Evolutionary conservation across 2,329 filamentous ascomycete species (phyloP).

Genomic region (Botryosphaeria dothidea): DNA sequence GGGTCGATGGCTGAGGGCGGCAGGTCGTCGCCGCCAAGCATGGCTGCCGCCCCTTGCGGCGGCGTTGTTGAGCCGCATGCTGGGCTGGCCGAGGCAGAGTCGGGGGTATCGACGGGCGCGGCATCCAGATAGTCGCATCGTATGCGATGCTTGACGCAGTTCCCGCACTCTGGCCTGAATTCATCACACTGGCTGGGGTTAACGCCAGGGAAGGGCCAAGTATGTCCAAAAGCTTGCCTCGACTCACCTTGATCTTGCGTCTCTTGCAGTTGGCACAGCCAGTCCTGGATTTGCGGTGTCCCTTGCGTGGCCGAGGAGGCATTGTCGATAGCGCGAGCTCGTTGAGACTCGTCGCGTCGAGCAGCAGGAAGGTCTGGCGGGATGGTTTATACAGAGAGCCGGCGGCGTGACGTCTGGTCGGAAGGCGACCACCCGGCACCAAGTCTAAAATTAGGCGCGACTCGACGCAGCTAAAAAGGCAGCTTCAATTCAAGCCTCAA

Average conservation of each 20-base stretch:
- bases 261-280: conserved; percentile 15
- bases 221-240: background rate
- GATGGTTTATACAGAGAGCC: background rate
- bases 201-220: background rate
- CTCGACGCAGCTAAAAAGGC: conserved; percentile 1
- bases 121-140: conserved; percentile 27
- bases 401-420: background rate
- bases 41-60: background rate
- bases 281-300: conserved; percentile 11
- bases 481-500: background rate
- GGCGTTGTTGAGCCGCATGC: background rate
- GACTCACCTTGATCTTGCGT: conserved; percentile 13
- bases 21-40: background rate
- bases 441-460: conserved; percentile 10
- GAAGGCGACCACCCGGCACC: background rate
- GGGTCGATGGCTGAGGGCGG: conserved; percentile 21
- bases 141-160: conserved; percentile 33
- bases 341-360: background rate
- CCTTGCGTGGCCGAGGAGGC: conserved; percentile 12
- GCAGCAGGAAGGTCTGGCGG: background rate
- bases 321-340: conserved; percentile 1
- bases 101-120: background rate
- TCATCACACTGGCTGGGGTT: conserved; percentile 31
- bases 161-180: conserved; percentile 30
- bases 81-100: background rate